Conservation (phyloP, 345 rosid species). For the Trapa incisa region DNA sequence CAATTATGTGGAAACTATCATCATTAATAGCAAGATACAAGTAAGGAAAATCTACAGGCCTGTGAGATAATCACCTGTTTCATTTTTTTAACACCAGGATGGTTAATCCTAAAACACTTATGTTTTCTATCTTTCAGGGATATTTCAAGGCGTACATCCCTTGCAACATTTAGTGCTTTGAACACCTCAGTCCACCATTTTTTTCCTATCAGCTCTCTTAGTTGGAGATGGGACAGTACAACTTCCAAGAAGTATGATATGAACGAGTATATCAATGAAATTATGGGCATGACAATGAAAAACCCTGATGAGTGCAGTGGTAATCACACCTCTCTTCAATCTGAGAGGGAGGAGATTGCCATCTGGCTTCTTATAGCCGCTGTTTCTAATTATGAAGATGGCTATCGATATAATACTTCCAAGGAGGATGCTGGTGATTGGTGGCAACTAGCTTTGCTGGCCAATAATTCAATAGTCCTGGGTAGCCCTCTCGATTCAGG, state of each 20-base stretch:
- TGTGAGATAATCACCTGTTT: no score
- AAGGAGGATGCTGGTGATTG: conserved; percentile 21
- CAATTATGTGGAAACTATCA: background rate
- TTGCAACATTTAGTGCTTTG: conserved; percentile 52
- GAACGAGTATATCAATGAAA: conserved; percentile 27
- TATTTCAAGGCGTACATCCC: conserved; percentile 33
- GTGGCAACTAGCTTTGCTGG: conserved; percentile 74
- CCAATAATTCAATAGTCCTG: conserved; percentile 39
- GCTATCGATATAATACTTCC: conserved; percentile 18
- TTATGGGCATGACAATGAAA: conserved; percentile 37
- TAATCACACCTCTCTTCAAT: conserved; percentile 24
- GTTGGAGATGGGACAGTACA: conserved; percentile 34
- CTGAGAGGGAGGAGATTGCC: conserved; percentile 44
- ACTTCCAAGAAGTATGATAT: conserved; percentile 18
- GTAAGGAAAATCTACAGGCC: background rate
- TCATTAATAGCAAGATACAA: background rate
- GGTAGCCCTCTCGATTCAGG: conserved; percentile 59
- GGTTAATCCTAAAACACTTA: background rate
- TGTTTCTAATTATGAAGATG: conserved; percentile 19
- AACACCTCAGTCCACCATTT: conserved; percentile 35
- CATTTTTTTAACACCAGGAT: background rate
- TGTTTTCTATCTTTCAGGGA: conserved; percentile 37
- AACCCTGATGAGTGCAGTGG: conserved; percentile 26
- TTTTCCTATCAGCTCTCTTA: conserved; percentile 45
- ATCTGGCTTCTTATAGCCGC: conserved; percentile 65